A percentile compares a stretch with the other conserved stretches of the same genome.
Evolutionary conservation across 495 filamentous ascomycete genomes (phyloP).

Genomic region (Neurospora africana): DNA sequence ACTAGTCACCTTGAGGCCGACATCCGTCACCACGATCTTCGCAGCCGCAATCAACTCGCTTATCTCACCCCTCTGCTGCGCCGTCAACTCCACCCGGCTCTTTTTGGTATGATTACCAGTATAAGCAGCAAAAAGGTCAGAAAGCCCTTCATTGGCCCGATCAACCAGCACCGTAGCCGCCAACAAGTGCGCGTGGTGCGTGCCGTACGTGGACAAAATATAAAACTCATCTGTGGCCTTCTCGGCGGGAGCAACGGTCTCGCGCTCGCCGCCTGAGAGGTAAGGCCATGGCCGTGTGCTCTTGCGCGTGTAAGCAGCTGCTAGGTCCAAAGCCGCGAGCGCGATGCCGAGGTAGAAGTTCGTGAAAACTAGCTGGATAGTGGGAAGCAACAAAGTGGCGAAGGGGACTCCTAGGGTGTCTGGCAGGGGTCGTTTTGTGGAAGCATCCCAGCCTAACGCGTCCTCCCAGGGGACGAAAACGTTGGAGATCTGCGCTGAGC

Average conservation of each 20-base stretch:
- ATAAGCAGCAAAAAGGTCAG: conserved; percentile 26
- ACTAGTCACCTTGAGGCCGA: conserved; percentile 41
- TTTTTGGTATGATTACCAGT: too few relatives aligned
- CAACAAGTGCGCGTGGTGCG: conserved; percentile 47
- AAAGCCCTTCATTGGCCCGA: conserved; percentile 35
- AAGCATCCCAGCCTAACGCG: conserved; percentile 45
- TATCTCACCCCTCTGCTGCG: conserved; percentile 40
- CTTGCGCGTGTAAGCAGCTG: conserved; percentile 38
- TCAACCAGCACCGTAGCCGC: conserved; percentile 47
- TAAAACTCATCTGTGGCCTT: conserved; percentile 50
- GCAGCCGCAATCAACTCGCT: conserved; percentile 50
- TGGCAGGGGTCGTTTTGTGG: conserved; percentile 24
- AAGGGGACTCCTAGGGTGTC: conserved; percentile 38
- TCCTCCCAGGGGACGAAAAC: conserved; percentile 44
- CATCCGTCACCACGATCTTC: conserved; percentile 51
- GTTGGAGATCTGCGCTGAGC: conserved; percentile 45
- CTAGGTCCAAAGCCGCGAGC: conserved; percentile 39
- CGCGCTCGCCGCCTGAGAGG: conserved; percentile 36
- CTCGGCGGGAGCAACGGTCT: conserved; percentile 1
- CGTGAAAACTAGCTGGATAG: conserved; percentile 51
- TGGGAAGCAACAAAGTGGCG: conserved; percentile 43
- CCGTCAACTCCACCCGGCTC: conserved; percentile 21
- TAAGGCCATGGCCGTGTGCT: conserved; percentile 46
- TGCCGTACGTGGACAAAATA: conserved; percentile 50
- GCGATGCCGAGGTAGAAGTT: conserved; percentile 56